These are phyloP conservation scores for Phaffia australis DNA, from an alignment of 768 basidiomycete genomes.

Conservation along the genomic window DNA sequence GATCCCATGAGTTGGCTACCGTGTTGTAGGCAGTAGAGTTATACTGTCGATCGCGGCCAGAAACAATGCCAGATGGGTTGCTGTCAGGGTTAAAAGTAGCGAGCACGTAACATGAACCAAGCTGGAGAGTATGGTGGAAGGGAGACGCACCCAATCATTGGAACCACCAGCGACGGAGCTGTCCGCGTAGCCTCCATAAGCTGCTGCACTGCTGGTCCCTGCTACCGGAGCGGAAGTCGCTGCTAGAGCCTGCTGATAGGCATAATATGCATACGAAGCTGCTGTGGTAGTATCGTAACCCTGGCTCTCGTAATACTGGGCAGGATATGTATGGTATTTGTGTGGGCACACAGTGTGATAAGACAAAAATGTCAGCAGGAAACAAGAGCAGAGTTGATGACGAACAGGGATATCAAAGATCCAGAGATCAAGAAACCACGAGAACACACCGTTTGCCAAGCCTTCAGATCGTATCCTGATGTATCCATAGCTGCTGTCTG, in stretches of 20 bases:
- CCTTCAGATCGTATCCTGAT: slow-evolving; percentile 19
- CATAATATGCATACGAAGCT: slow-evolving; percentile 12
- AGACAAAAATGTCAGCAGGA: not conserved
- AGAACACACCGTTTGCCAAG: slow-evolving; percentile 18
- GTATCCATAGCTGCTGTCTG: not conserved
- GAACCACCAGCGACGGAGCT: slow-evolving; percentile 11
- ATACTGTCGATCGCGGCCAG: not conserved
- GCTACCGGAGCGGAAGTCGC: slow-evolving; percentile 1
- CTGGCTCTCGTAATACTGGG: slow-evolving; percentile 22
- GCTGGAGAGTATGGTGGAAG: not conserved
- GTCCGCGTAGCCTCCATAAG: slow-evolving; percentile 9
- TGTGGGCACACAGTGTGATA: not conserved
- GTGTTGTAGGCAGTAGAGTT: slow-evolving; percentile 1
- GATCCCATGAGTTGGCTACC: slow-evolving; percentile 15
- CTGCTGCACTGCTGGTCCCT: slow-evolving; percentile 1
- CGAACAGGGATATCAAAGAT: not conserved
- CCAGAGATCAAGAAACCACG: not conserved
- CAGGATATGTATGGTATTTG: not conserved
- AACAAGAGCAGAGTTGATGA: not conserved
- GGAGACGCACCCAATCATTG: not conserved
- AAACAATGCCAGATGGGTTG: not conserved
- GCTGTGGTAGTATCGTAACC: slow-evolving; percentile 24
- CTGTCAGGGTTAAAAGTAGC: not conserved
- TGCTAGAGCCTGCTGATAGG: slow-evolving; percentile 15
- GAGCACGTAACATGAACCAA: not conserved